phyloP scores from a whole-genome alignment of 2,329 filamentous ascomycete genomes.

The Pseudopithomyces chartarum region DNA sequence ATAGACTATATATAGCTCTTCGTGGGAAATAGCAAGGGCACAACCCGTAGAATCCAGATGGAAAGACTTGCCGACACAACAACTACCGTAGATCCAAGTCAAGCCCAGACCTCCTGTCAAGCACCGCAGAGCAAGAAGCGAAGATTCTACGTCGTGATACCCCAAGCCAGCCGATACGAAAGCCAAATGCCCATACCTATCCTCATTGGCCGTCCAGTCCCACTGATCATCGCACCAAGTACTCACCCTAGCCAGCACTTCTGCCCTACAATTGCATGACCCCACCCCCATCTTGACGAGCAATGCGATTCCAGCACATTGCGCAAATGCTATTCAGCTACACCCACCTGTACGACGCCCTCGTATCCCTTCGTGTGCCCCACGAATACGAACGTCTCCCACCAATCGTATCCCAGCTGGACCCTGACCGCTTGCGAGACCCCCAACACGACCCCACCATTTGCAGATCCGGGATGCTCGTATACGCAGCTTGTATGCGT shows the following conservation, averaged over 20 bases:
- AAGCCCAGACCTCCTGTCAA: neutral
- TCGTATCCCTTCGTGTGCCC: constrained; percentile 21
- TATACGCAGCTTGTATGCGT: neutral
- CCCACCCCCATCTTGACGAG: constrained; percentile 11
- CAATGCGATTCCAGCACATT: constrained; percentile 21
- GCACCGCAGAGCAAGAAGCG: neutral
- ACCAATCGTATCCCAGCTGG: constrained; percentile 9
- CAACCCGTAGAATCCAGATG: neutral
- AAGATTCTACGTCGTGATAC: neutral
- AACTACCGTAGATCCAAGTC: neutral
- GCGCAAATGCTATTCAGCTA: constrained; percentile 18
- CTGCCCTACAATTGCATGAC: constrained; percentile 10
- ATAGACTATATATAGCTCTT: too few species aligned
- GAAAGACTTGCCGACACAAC: neutral
- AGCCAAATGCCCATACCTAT: too few species aligned
- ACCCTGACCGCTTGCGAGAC: constrained; percentile 12
- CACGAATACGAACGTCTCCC: constrained; percentile 15
- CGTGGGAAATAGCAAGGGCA: too few species aligned
- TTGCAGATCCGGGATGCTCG: constrained; percentile 9
- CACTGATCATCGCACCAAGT: too few species aligned
- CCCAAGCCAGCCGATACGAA: too few species aligned
- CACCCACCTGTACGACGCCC: constrained; percentile 23
- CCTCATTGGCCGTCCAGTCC: too few species aligned
- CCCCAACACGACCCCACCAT: constrained; percentile 9
- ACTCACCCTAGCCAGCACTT: constrained; percentile 10